Conservation (phyloP, 805 yeast species). For the Nakazawaea holstii region DNA sequence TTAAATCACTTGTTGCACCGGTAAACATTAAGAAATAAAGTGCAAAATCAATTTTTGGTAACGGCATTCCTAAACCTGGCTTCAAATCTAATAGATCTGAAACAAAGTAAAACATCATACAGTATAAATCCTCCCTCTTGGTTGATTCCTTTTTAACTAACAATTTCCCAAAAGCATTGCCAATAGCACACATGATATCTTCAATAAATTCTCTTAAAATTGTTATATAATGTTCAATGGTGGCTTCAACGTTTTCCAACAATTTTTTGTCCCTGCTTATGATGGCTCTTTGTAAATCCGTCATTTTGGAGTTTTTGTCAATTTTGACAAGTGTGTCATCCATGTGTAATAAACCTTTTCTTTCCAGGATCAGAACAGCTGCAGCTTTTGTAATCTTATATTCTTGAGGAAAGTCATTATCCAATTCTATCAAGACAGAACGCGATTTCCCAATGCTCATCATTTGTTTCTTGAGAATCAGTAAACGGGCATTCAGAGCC, state of each 20-base stretch:
- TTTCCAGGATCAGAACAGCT: too few relatives aligned
- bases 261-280: not conserved
- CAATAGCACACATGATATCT: not conserved
- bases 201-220: not conserved
- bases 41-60: not conserved
- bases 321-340: too few relatives aligned
- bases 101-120: not conserved
- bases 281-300: not conserved
- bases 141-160: not conserved
- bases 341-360: too few relatives aligned
- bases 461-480: too few relatives aligned
- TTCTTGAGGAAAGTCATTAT: too few relatives aligned
- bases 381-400: too few relatives aligned
- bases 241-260: not conserved
- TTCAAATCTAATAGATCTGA: not conserved
- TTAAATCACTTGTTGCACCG: not conserved
- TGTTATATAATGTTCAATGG: not conserved
- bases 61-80: not conserved
- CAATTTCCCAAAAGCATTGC: not conserved
- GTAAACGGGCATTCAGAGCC: too few relatives aligned
- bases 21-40: not conserved
- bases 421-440: too few relatives aligned
- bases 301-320: too few relatives aligned
- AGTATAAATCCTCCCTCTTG: not conserved
- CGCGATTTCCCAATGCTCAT: too few relatives aligned